Base-by-base conservation (phyloP, 305 asterid genomes). In the Euphrasia arctica region DNA sequence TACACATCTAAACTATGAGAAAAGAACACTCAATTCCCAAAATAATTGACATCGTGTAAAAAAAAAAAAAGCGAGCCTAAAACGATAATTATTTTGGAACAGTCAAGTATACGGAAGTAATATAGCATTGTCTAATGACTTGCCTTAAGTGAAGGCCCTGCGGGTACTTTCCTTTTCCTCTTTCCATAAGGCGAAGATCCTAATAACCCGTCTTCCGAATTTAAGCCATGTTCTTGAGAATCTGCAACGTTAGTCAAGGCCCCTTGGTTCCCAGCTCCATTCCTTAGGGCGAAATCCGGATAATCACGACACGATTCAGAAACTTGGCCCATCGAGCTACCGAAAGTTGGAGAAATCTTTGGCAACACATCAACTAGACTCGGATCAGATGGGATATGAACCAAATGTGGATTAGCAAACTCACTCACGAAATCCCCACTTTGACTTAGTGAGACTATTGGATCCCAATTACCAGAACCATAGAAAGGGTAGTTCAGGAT, bases 391-490 rank as follows among this genome's bases (percentile, higher is more conserved):
- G 82, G 88, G 56, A 82, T 88, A 31, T 82, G 87, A 73, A 68
- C 82, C 72, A 79, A 78, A 22, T 80, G 80, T 67, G 90, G 86
- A 78, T 77, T 84, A 11, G 65, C 73, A 78, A 86, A 87, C 77
- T 85, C 95, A 79, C 66, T 82, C 15, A 55, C 27, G 1, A 49
- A 49, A 49, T 13, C 8, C 54, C 54, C 54, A 49, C 54, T 49
- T 14, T 49, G 54, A 49, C 54, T 49, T 5, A 49, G 27, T 13
- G 54, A 11, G 75, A 77, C 82, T 74, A 78, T 69, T 52, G 92
- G 85, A 81, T 85, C 90, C 96, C 95, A 89, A 54, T 78, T 73
- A 55, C 7, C 13, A 79, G 89, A 74, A 41, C 80, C 85, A 73
- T 80, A 80, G 77, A 78, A 87, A 66, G 86, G 77, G 70, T 60